These are phyloP conservation scores for Chamaecyparis obtusa DNA, from an alignment of 75 land plant species.

Conservation along the genomic window DNA sequence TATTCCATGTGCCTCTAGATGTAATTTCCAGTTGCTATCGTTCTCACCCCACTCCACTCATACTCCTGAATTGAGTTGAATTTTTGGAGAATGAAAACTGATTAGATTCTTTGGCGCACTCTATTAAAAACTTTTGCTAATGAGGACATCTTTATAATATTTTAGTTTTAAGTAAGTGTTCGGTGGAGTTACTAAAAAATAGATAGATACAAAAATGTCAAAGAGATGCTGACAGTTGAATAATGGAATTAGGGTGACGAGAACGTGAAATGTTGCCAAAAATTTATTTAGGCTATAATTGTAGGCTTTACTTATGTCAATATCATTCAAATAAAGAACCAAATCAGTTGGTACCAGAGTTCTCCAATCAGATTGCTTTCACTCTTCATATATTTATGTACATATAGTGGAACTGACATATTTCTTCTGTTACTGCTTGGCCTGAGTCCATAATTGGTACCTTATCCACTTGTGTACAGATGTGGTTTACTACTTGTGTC, in stretches of 20 bases:
- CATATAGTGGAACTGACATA: not conserved
- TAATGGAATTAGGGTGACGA: not conserved
- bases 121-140: not conserved
- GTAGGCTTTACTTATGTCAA: not conserved
- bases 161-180: too few species aligned
- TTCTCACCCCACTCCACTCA: not conserved
- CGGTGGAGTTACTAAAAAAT: not conserved
- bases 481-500: not conserved
- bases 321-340: too few species aligned
- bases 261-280: not conserved
- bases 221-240: not conserved
- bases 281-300: not conserved
- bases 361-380: not conserved
- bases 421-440: not conserved
- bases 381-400: not conserved
- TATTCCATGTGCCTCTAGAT: not conserved
- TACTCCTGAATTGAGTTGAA: not conserved
- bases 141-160: not conserved
- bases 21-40: not conserved
- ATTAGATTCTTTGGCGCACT: not conserved
- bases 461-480: not conserved
- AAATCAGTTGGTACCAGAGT: not conserved
- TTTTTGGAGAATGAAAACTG: not conserved
- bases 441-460: not conserved
- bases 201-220: not conserved